Evolutionary conservation across 208 protist genomes (phyloP), one percentile per base, ranked within the genome.

Genomic region (Trypanosoma caninum): DNA sequence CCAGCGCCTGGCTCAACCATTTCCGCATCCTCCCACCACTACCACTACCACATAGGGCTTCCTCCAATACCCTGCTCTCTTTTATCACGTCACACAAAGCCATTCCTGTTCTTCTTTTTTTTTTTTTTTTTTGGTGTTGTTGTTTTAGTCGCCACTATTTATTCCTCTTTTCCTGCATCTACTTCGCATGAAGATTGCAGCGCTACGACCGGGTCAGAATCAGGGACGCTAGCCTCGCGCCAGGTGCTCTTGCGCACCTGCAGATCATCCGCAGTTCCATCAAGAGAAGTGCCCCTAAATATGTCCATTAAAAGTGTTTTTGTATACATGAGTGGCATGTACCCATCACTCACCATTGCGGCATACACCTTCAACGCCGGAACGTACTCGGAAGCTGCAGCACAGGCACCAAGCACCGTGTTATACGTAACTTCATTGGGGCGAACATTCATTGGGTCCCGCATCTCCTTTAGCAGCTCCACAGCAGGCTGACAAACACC

Each of bases 401-500:
- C 42, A 57, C 89, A 95, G 27, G 80, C 80, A 28, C 78, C 81
- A 14, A 95, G 68, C 1, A 78, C 81, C 20, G 83, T 93, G 53
- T 95, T 92, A 70, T 90, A 95, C 34, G 89, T 95, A 20, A 95
- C 67, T 18, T 83, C 80, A 42, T 95, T 95, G 11, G 89, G 89
- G 7, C 83, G 73, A 20, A 91, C 85, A 25, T 82, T 52, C 0
- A 3, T 28, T 5, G 78, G 77, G 38, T 83, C 55, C 5, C 65
- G 59, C 83, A 92, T 92, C 28, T 82, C 58, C 13, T 46, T 46
- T 1, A 95, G 69, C 0, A 95, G 61, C 8, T 66, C 59, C 14
- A 91, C 47, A 7, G 85, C 85, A 0, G 89, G 81, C 16, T 76
- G 53, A 52, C 81, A 92, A 28, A 80, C 78, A 6, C 72, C 77